Base-by-base conservation (phyloP, 257 asterid species). In the Euphrasia confusa region DNA sequence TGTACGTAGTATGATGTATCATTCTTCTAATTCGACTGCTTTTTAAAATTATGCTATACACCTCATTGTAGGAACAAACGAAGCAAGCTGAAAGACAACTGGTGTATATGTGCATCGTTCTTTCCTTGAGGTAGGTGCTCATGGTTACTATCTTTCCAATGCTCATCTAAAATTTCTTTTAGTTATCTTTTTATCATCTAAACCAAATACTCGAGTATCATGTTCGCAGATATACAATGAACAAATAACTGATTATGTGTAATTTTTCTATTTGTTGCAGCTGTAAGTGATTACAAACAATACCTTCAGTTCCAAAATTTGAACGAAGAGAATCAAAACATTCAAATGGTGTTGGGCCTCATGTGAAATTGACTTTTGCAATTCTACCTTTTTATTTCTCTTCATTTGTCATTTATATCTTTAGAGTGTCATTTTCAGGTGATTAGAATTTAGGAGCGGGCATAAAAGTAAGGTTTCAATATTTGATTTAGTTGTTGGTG, bases 91-190 rank as follows among this genome's bases (percentile, higher is more conserved):
- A 83, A 69, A 80, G 82, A 63, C 90, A 89, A 45, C 89, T 89
- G 60, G 74, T 82, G 69, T 89, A 89, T 74, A 94, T 84, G 80
- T 89, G 97, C 68, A n/a, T n/a, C 83, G 99, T 77, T 93, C 99
- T 64, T 93, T 93, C 76, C 96, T 93, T 28, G 99, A 93, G 97
- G 99, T 89, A 62, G 74, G 71, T 50, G 48, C 70, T 33, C 39
- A 33, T 33, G 39, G 39, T 33, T 62, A 13, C 54, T 67, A 32
- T 40, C 39, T 63, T 27, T 24, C 57, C 59, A 58, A 48, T 73
- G 68, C 60, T 70, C 58, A 52, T 52, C 48, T 24, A 47, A 64
- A 12, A 58, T 58, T 26, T 57, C 10, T 44, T 33, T 26, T 15
- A 17, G 14, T 26, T 49, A 18, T 62, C 10, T 18, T 44, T 49